Conservation (phyloP, 2,329 filamentous ascomycete species). For the Purpureocillium takamizusanense region DNA sequence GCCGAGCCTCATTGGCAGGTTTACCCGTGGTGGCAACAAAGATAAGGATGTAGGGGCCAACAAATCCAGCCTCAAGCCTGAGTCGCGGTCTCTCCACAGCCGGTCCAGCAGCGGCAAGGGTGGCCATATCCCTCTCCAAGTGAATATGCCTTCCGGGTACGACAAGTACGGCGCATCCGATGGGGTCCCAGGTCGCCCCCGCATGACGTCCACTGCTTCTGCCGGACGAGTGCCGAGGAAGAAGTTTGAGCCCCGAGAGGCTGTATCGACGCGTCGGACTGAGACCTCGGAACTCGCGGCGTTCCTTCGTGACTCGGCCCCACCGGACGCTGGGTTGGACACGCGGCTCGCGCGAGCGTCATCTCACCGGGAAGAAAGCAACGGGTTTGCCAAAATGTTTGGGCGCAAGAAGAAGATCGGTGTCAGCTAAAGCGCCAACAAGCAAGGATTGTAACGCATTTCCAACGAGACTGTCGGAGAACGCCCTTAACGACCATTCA, state of each 20-base stretch:
- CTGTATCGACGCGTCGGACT: conserved; percentile 33
- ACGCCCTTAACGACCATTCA: no score
- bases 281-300: conserved; percentile 61
- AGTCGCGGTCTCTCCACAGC: conserved; percentile 28
- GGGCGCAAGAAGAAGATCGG: conserved; percentile 38
- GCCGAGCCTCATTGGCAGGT: conserved; percentile 52
- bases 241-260: conserved; percentile 48
- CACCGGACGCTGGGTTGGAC: conserved; percentile 32
- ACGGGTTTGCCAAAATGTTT: conserved; percentile 38
- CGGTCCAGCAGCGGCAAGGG: conserved; percentile 22
- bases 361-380: conserved; percentile 22
- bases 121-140: conserved; percentile 45
- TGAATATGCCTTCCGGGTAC: conserved; percentile 35
- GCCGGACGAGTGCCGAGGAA: conserved; percentile 41
- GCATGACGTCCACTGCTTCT: conserved; percentile 14
- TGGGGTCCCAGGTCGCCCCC: conserved; percentile 10
- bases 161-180: conserved; percentile 30
- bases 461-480: no score
- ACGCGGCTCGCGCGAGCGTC: conserved; percentile 13
- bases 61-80: conserved; percentile 13
- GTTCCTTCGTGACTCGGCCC: conserved; percentile 62
- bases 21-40: conserved; percentile 27
- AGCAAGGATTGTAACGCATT: no score
- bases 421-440: conserved; percentile 13
- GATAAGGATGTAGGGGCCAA: conserved; percentile 12